Evolutionary conservation across 2,329 filamentous ascomycete genomes (phyloP), one percentile per base, ranked within the genome.

Genomic region (Fusarium sp.): DNA sequence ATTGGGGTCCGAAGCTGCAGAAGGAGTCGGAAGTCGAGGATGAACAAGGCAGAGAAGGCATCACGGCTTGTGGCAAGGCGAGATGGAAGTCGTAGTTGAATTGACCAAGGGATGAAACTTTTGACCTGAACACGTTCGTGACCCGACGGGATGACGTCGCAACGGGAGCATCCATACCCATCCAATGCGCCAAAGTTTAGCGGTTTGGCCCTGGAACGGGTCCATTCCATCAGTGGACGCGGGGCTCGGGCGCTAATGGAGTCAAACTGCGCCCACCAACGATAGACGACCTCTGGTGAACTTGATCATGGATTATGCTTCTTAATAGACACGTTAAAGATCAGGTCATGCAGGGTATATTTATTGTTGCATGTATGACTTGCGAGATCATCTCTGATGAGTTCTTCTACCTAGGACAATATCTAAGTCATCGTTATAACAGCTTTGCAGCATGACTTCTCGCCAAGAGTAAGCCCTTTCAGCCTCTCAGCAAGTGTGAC

Each of bases 231-330:
- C 22, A 14, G 50, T 66, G 45, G 57, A 40, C 65, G 68, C 47
- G 68, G 71, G 64, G 65, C 32, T 45, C 65, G 72, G 72, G 69
- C 72, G 35, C 72, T 74, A 74, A 32, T 32, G 30, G 30, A 57
- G 47, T 15, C 22, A 35, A 64, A n/a, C 27, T 50, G 27, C 35
- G 15, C 35, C 35, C 61, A 63, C 47, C 61, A 63, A 27, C 30
- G 25, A 60, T 17, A 43, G 25, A 14, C 37, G 37, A 15, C 27
- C 25, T 27, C 27, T 62, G 20, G 17, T 38, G 56, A 38, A 58
- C 56, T 17, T 4, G 17, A 27, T 58, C 54, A 57, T 58, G 33
- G 35, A 38, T 58, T 35, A 59, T n/a, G 35, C 33, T 8, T 38
- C 56, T 59, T 40, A 40, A 14, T 15, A 27, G 35, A 25, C 9